Conservation (phyloP, 108 stramenopile genomes). For the Chaetoceros muelleri region DNA sequence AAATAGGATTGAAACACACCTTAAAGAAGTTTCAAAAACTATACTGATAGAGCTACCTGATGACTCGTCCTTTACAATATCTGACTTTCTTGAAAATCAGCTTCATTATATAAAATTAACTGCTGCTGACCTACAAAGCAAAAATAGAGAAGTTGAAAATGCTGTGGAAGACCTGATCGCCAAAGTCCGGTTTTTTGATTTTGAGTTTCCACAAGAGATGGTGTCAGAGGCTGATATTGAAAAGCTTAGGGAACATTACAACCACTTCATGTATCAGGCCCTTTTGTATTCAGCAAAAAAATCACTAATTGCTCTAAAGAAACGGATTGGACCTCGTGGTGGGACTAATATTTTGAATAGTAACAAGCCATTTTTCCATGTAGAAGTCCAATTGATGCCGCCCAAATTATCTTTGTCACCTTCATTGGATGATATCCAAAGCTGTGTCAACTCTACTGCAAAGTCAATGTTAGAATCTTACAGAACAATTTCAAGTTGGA, state of each 20-base stretch:
- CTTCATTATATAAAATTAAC: constrained; percentile 52
- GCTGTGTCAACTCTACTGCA: constrained; percentile 80
- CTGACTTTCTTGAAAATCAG: constrained; percentile 85
- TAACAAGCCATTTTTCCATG: constrained; percentile 77
- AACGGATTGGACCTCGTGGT: constrained; percentile 55
- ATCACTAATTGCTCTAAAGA: constrained; percentile 84
- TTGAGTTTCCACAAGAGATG: constrained; percentile 56
- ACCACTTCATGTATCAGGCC: constrained; percentile 89
- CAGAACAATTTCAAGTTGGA: constrained; percentile 72
- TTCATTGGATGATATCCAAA: constrained; percentile 80
- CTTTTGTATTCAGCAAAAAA: constrained; percentile 79
- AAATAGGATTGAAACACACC: constrained; percentile 86
- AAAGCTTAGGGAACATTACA: constrained; percentile 82
- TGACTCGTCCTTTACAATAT: constrained; percentile 70
- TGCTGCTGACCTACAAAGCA: constrained; percentile 69
- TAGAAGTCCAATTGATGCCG: constrained; percentile 75
- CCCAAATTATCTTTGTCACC: constrained; percentile 61
- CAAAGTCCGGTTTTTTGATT: constrained; percentile 55
- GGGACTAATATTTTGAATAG: constrained; percentile 39
- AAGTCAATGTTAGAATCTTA: constrained; percentile 79
- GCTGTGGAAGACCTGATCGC: constrained; percentile 77
- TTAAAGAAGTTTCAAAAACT: constrained; percentile 77
- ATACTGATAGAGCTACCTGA: constrained; percentile 83
- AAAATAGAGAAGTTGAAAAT: constrained; percentile 82
- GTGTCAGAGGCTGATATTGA: constrained; percentile 53